These are phyloP conservation scores for Gossypium davidsonii DNA, from an alignment of 441 rosid genomes.

Conservation along the genomic window DNA sequence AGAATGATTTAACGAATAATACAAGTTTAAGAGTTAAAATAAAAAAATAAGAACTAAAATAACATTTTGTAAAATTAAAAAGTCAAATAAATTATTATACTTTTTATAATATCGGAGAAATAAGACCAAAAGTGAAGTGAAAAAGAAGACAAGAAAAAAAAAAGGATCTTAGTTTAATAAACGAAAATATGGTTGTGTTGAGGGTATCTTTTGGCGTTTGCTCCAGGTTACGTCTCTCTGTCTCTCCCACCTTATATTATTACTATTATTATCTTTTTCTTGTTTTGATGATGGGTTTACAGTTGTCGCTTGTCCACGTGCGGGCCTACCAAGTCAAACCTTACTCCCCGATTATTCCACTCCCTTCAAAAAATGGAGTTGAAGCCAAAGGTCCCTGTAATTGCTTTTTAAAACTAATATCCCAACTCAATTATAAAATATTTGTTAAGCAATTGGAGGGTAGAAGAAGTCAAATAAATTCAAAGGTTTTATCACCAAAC, in stretches of 20 bases:
- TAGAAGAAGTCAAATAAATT: no score
- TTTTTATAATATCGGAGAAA: neutral
- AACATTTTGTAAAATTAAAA: no score
- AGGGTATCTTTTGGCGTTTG: conserved; percentile 18
- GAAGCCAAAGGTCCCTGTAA: no score
- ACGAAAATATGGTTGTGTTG: neutral
- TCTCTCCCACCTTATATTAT: conserved; percentile 1
- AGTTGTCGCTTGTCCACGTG: conserved; percentile 33
- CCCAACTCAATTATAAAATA: no score
- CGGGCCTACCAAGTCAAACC: conserved; percentile 28
- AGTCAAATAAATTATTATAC: neutral
- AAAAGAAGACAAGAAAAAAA: neutral
- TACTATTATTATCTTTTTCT: neutral
- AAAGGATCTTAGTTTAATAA: neutral
- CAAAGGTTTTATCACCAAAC: no score
- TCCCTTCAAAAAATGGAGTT: neutral
- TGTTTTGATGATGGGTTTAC: conserved; percentile 1
- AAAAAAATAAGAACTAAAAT: no score
- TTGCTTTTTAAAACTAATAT: no score
- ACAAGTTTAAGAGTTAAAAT: no score
- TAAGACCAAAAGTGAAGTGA: neutral
- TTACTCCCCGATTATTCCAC: neutral
- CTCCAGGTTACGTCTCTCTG: conserved; percentile 7
- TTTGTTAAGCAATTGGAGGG: no score
- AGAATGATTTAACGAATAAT: accelerated